phyloP scores from a whole-genome alignment of 305 asterid genomes.

The Fraxinus baroniana region DNA sequence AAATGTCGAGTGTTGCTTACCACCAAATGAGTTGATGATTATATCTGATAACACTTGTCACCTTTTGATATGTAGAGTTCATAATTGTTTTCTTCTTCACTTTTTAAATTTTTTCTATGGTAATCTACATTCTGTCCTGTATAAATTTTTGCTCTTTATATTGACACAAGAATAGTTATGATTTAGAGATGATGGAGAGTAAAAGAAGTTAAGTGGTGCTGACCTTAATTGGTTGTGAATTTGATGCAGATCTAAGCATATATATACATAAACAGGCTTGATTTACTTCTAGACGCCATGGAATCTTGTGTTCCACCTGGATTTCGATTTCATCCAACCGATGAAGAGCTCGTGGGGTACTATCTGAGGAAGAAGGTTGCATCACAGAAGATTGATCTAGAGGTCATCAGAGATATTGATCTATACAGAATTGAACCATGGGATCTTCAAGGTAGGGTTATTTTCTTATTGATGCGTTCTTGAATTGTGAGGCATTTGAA shows the following conservation, averaged over 20 bases:
- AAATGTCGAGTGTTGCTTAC: conserved; percentile 35
- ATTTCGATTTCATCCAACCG: conserved; percentile 84
- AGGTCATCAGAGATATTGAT: conserved; percentile 75
- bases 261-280: background rate
- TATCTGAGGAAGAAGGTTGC: conserved; percentile 76
- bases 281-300: conserved; percentile 29
- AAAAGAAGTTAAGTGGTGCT: conserved; percentile 7
- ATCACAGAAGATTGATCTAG: conserved; percentile 86
- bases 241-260: conserved; percentile 2
- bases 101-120: conserved; percentile 8
- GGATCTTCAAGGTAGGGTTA: conserved; percentile 73
- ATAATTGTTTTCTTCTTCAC: conserved; percentile 17
- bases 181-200: conserved; percentile 28
- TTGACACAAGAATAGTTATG: conserved; percentile 17
- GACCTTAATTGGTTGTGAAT: background rate
- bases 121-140: background rate
- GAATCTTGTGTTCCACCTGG: conserved; percentile 83
- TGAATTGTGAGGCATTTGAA: background rate
- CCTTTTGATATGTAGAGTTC: conserved; percentile 25
- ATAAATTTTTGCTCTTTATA: conserved; percentile 7
- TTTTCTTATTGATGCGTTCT: background rate
- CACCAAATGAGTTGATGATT: conserved; percentile 60
- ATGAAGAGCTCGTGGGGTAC: conserved; percentile 79
- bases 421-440: conserved; percentile 83
- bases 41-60: conserved; percentile 57